Evolutionary conservation across 1,284 basidiomycete species (phyloP).

Genomic region (Apiotrichum sp.): DNA sequence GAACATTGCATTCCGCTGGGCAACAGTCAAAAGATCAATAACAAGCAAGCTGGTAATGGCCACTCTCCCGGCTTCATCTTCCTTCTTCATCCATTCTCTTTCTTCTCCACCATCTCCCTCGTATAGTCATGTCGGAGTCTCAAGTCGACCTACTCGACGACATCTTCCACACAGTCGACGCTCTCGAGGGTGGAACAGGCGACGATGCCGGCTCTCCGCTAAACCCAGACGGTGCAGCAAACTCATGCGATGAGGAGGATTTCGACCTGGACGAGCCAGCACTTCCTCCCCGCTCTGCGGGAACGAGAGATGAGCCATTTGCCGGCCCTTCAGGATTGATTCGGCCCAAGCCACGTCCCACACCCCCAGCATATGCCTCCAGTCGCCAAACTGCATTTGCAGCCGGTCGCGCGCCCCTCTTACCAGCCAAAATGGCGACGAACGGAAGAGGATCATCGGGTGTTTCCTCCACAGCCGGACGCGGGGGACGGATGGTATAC

Average conservation of each 20-base stretch:
- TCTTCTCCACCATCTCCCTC: constrained; percentile 8
- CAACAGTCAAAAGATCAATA: not conserved
- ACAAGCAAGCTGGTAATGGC: not conserved
- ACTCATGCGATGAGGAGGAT: constrained; percentile 21
- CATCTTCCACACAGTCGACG: constrained; percentile 17
- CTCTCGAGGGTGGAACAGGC: constrained; percentile 2
- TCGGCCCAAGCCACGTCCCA: not conserved
- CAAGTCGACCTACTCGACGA: constrained; percentile 14
- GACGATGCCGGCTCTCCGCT: not conserved
- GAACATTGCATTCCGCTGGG: no score
- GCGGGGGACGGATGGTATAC: constrained; percentile 25
- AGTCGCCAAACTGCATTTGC: not conserved
- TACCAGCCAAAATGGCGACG: not conserved
- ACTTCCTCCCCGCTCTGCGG: no score
- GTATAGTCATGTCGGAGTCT: not conserved
- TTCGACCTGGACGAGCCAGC: constrained; percentile 7
- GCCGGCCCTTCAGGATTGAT: not conserved
- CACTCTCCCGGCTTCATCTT: not conserved
- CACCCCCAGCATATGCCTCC: not conserved
- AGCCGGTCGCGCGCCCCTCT: not conserved
- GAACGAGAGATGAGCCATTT: no score
- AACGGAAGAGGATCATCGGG: no score
- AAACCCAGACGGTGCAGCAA: constrained; percentile 6
- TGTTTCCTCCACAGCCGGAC: constrained; percentile 2
- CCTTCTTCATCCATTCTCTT: constrained; percentile 6